Evolutionary conservation across 495 filamentous ascomycete genomes (phyloP).

Genomic region (Aspergillus kassunensis): DNA sequence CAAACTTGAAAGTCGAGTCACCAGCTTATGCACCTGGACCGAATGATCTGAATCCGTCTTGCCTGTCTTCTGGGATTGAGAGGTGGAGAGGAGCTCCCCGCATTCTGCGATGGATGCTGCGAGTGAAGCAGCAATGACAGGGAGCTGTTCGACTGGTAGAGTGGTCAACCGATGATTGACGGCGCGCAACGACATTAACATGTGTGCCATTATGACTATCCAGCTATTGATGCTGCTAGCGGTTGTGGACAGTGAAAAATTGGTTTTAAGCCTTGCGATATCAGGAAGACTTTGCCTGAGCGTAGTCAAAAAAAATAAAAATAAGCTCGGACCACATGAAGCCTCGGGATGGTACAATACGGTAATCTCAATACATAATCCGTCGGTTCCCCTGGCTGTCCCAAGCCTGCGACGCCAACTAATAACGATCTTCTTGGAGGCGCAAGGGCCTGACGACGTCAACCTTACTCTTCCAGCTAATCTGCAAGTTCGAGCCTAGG

Average conservation of each 20-base stretch:
- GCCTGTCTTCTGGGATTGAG: conserved; percentile 41
- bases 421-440: no score
- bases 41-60: conserved; percentile 57
- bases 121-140: conserved; percentile 56
- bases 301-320: background rate
- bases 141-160: conserved; percentile 59
- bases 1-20: conserved; percentile 70
- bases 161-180: conserved; percentile 65
- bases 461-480: background rate
- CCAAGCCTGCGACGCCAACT: no score
- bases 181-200: conserved; percentile 47
- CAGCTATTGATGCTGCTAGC: background rate
- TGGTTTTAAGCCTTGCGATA: background rate
- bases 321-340: conserved; percentile 27
- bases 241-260: background rate
- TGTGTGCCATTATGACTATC: conserved; percentile 14
- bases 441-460: no score
- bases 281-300: background rate
- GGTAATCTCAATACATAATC: conserved; percentile 15
- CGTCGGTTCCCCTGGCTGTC: conserved; percentile 6
- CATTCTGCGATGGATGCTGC: conserved; percentile 59
- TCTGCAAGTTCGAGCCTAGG: conserved; percentile 12
- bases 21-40: conserved; percentile 69
- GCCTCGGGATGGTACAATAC: conserved; percentile 29
- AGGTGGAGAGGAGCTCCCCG: conserved; percentile 51